A percentile compares a stretch with the other conserved stretches of the same genome.
These are phyloP conservation scores for Rachicladosporium sp. DNA, from an alignment of 2,329 filamentous ascomycete species.

Conservation along the genomic window DNA sequence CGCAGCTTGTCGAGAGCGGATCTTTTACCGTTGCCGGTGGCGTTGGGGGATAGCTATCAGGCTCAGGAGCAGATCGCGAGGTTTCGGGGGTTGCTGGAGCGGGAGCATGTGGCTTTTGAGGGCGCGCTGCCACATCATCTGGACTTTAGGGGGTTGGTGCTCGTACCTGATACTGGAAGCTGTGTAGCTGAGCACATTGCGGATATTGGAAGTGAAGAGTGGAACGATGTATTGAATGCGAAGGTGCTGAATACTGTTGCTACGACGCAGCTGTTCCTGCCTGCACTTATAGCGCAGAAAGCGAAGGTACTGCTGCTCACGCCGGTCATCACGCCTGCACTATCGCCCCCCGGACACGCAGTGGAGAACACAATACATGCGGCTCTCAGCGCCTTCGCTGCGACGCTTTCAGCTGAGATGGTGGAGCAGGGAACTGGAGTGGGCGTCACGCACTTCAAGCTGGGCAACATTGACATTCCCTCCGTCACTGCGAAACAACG, in stretches of 20 bases:
- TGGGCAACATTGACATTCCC: constrained; percentile 81
- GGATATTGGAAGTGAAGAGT: constrained; percentile 68
- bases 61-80: constrained; percentile 57
- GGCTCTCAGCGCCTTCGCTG: constrained; percentile 71
- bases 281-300: constrained; percentile 40
- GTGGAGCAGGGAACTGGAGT: constrained; percentile 51
- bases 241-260: constrained; percentile 83
- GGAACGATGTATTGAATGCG: constrained; percentile 84
- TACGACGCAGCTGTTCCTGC: constrained; percentile 74
- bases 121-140: constrained; percentile 65
- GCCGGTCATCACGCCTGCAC: constrained; percentile 65
- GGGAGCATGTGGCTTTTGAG: constrained; percentile 63
- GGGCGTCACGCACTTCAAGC: constrained; percentile 73
- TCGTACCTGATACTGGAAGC: constrained; percentile 60
- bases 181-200: constrained; percentile 77
- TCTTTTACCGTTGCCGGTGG: constrained; percentile 68
- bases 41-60: constrained; percentile 63
- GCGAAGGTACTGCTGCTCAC: constrained; percentile 64
- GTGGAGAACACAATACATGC: constrained; percentile 78
- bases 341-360: constrained; percentile 68
- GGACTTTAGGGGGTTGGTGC: constrained; percentile 63
- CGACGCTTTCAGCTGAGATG: constrained; percentile 69
- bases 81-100: constrained; percentile 59
- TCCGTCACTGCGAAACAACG: constrained; percentile 39
- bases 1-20: constrained; percentile 66